These are phyloP conservation scores for Phytophthora colocasiae DNA, from an alignment of 352 stramenopile genomes.

Conservation along the genomic window DNA sequence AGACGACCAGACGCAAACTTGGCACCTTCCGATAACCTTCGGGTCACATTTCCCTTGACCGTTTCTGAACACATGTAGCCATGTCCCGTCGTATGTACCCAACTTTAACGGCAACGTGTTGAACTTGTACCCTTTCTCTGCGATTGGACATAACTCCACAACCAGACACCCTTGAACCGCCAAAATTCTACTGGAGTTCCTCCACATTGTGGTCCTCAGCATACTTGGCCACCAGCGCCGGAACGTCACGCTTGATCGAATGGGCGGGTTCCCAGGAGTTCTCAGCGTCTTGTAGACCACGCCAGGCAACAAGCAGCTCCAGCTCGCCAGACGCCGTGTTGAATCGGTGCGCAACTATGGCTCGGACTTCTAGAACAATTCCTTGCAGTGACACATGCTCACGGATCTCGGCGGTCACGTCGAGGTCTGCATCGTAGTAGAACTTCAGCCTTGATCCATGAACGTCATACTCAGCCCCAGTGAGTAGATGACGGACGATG, in stretches of 20 bases:
- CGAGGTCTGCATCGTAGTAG: constrained; percentile 9
- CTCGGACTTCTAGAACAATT: constrained; percentile 12
- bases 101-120: too few relatives aligned
- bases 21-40: too few relatives aligned
- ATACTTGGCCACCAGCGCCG: constrained; percentile 3
- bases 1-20: too few relatives aligned
- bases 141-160: background rate
- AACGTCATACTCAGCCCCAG: constrained; percentile 7
- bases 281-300: constrained; percentile 14
- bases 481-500: constrained; percentile 21
- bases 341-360: background rate
- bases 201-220: background rate
- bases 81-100: too few relatives aligned
- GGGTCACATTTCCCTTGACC: too few relatives aligned
- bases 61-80: too few relatives aligned
- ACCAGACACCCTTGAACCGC: background rate
- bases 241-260: constrained; percentile 14
- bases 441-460: constrained; percentile 11
- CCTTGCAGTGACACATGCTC: constrained; percentile 12
- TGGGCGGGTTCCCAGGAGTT: constrained; percentile 15
- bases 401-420: constrained; percentile 17
- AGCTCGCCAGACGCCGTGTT: constrained; percentile 6
- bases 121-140: too few relatives aligned
- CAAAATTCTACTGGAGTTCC: background rate
- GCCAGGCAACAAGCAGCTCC: constrained; percentile 14